These are phyloP conservation scores for Leptographium flavum DNA, from an alignment of 2,329 filamentous ascomycete genomes.

Conservation along the genomic window DNA sequence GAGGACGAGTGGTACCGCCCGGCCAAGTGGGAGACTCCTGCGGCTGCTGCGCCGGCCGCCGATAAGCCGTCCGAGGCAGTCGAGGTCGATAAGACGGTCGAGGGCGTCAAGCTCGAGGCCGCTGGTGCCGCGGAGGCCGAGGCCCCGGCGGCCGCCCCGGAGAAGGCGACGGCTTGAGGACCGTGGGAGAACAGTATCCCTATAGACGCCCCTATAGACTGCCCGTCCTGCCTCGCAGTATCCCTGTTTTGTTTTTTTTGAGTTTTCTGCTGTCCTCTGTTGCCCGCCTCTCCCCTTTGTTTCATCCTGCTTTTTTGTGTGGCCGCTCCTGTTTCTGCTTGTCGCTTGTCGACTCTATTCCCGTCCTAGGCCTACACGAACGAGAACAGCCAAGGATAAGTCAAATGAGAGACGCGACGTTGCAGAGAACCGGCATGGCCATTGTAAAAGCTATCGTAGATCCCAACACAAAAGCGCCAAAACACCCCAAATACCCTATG, in stretches of 20 bases:
- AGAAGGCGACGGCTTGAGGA: constrained; percentile 15
- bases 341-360: not conserved
- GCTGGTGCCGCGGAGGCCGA: constrained; percentile 16
- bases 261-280: not conserved
- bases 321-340: not conserved
- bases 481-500: too few species aligned
- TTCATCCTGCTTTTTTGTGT: not conserved
- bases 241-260: constrained; percentile 1
- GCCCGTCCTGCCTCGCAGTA: too few species aligned
- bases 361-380: not conserved
- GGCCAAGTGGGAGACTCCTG: constrained; percentile 46
- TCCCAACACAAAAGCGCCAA: too few species aligned
- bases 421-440: too few species aligned
- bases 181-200: too few species aligned
- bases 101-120: constrained; percentile 7
- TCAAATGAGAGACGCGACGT: not conserved
- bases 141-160: constrained; percentile 22
- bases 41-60: constrained; percentile 16
- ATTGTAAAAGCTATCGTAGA: not conserved
- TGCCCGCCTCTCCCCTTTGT: not conserved
- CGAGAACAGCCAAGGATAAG: not conserved
- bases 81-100: constrained; percentile 17
- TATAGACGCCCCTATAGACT: too few species aligned
- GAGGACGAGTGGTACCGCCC: constrained; percentile 54
- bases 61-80: constrained; percentile 17